Conservation (phyloP, 2,329 filamentous ascomycete genomes). For the Fusarium tricinctum region DNA sequence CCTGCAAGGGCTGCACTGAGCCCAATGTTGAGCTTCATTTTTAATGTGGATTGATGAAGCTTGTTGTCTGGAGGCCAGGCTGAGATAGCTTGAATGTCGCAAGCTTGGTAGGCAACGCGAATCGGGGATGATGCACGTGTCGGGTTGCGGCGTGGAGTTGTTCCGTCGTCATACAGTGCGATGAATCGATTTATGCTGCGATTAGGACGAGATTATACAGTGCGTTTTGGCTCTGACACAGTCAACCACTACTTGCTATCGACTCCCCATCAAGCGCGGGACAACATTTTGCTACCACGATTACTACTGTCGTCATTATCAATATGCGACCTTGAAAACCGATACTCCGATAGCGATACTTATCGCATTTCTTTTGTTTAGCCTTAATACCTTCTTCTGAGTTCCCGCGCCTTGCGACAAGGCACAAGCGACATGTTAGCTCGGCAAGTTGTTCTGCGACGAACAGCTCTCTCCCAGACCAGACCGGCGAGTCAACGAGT, state of each 20-base stretch:
- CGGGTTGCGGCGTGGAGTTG: conserved; percentile 49
- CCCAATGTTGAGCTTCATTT: conserved; percentile 61
- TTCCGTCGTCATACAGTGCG: conserved; percentile 52
- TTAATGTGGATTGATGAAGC: conserved; percentile 54
- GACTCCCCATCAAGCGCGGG: conserved; percentile 14
- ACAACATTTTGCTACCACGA: conserved; percentile 21
- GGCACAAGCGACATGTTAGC: conserved; percentile 43
- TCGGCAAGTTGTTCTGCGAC: conserved; percentile 45
- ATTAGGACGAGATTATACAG: not conserved
- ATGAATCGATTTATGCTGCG: fast-evolving
- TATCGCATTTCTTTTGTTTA: conserved; percentile 11
- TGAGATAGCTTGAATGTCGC: conserved; percentile 54
- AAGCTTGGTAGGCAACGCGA: conserved; percentile 47
- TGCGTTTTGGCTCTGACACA: not conserved
- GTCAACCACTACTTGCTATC: not conserved
- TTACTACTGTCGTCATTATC: conserved; percentile 29
- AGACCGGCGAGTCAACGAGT: conserved; percentile 42
- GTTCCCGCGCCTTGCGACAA: conserved; percentile 1
- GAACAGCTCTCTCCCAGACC: conserved; percentile 34
- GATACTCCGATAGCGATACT: conserved; percentile 8
- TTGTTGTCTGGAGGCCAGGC: conserved; percentile 45
- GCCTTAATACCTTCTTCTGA: not conserved
- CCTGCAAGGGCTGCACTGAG: conserved; percentile 57
- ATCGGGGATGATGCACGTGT: conserved; percentile 48
- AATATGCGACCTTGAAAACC: conserved; percentile 40